These are phyloP conservation scores for Fusarium napiforme DNA, from an alignment of 2,329 filamentous ascomycete species.

Conservation along the genomic window DNA sequence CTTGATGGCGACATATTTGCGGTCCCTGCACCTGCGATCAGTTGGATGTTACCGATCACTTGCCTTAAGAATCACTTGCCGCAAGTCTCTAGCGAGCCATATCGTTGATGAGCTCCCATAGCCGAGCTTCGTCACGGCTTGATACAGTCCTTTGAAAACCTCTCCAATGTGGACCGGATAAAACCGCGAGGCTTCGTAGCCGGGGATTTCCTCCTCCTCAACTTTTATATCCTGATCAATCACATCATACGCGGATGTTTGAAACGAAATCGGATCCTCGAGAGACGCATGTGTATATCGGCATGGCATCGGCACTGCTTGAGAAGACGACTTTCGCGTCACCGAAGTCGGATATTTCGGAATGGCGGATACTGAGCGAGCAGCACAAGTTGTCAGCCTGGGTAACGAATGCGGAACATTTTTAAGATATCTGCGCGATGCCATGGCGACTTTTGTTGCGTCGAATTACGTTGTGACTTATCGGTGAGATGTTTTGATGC, in stretches of 20 bases:
- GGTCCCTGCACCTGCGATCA: slow-evolving; percentile 17
- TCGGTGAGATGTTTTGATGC: background rate
- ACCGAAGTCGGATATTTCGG: background rate
- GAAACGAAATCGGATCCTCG: background rate
- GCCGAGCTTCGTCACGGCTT: slow-evolving; percentile 54
- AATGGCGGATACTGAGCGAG: background rate
- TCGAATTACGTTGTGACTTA: too few species aligned
- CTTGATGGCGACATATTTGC: slow-evolving; percentile 49
- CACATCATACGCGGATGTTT: background rate
- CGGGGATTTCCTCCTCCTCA: slow-evolving; percentile 53
- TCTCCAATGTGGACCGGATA: slow-evolving; percentile 54
- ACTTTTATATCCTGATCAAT: background rate
- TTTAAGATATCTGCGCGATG: background rate
- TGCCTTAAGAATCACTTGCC: background rate
- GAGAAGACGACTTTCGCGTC: background rate
- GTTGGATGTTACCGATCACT: fast-evolving
- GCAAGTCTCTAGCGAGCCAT: slow-evolving; percentile 51
- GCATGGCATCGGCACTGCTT: background rate
- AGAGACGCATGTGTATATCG: background rate
- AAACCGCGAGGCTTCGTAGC: slow-evolving; percentile 50
- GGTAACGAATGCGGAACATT: fast-evolving
- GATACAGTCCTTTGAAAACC: slow-evolving; percentile 50
- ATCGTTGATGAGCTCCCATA: slow-evolving; percentile 55
- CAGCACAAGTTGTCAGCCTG: fast-evolving
- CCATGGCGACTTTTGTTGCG: background rate